Percentiles rank a stretch among this genome's conserved stretches.
Conservation (phyloP, 140 eudicot genomes). For the Bidens hawaiensis region DNA sequence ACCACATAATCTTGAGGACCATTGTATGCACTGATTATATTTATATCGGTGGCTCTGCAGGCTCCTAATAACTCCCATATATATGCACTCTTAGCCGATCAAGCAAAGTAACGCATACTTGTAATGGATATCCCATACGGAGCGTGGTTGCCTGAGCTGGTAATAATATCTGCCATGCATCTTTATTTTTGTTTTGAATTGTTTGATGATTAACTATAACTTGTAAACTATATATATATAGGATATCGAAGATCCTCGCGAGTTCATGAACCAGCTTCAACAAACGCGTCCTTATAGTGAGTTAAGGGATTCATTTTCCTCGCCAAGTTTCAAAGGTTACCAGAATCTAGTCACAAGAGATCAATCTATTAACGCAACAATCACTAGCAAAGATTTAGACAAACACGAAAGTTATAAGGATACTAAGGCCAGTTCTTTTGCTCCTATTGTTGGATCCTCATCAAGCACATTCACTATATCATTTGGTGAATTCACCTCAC, state of each 20-base stretch:
- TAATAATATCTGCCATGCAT: constrained; percentile 7
- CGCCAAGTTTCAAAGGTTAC: constrained; percentile 14
- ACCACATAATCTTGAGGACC: no score
- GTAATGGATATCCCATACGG: constrained; percentile 26
- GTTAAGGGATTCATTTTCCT: constrained; percentile 22
- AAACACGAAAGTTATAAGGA: constrained; percentile 9
- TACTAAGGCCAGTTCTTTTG: constrained; percentile 6
- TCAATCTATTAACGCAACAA: constrained; percentile 7
- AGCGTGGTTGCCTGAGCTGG: constrained; percentile 33
- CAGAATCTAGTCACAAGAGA: constrained; percentile 1
- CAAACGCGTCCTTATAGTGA: constrained; percentile 9
- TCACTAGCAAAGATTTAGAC: background rate
- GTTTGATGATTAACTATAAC: background rate
- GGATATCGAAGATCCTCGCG: constrained; percentile 22
- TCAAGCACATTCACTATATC: constrained; percentile 31
- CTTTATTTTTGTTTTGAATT: background rate
- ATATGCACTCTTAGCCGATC: background rate
- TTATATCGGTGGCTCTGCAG: constrained; percentile 1
- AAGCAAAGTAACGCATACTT: constrained; percentile 4
- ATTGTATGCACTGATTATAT: no score
- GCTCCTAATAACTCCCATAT: background rate
- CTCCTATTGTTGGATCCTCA: constrained; percentile 26
- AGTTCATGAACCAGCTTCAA: constrained; percentile 17
- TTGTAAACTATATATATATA: background rate
- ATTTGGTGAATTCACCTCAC: constrained; percentile 15